A percentile compares a stretch with the other conserved stretches of the same genome.
Conservation (phyloP, 352 stramenopile genomes). For the Peronospora belbahrii region DNA sequence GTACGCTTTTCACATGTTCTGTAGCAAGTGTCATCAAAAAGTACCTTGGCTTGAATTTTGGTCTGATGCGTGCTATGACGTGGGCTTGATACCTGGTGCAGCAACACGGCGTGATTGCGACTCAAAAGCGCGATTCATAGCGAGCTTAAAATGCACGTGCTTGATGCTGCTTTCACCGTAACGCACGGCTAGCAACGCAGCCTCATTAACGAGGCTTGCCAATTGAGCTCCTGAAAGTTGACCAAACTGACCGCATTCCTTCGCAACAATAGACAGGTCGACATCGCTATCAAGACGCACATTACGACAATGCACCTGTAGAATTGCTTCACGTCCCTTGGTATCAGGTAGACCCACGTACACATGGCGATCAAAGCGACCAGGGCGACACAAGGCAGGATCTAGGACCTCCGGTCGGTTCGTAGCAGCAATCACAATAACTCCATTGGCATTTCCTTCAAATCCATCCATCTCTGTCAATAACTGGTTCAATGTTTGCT, state of each 20-base stretch:
- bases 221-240: constrained; percentile 68
- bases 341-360: constrained; percentile 92
- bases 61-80: too few species aligned
- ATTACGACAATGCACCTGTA: constrained; percentile 57
- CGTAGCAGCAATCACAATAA: constrained; percentile 96
- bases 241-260: constrained; percentile 47
- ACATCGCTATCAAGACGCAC: constrained; percentile 53
- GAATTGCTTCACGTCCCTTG: constrained; percentile 80
- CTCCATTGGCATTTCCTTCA: constrained; percentile 84
- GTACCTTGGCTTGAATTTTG: too few species aligned
- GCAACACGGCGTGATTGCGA: constrained; percentile 49
- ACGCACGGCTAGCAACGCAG: constrained; percentile 66
- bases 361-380: constrained; percentile 95
- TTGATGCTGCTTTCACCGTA: constrained; percentile 56
- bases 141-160: constrained; percentile 62
- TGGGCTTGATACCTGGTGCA: constrained; percentile 4
- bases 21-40: too few species aligned
- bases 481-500: constrained; percentile 94
- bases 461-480: constrained; percentile 87
- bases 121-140: constrained; percentile 64
- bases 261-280: constrained; percentile 39
- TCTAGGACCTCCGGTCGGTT: constrained; percentile 95
- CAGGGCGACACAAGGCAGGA: constrained; percentile 90
- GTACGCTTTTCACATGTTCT: too few species aligned
- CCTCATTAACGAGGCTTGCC: constrained; percentile 79